Evolutionary conservation across 306 rosid species (phyloP), one percentile per base, ranked within the genome.

Genomic region (Fagus crenata): DNA sequence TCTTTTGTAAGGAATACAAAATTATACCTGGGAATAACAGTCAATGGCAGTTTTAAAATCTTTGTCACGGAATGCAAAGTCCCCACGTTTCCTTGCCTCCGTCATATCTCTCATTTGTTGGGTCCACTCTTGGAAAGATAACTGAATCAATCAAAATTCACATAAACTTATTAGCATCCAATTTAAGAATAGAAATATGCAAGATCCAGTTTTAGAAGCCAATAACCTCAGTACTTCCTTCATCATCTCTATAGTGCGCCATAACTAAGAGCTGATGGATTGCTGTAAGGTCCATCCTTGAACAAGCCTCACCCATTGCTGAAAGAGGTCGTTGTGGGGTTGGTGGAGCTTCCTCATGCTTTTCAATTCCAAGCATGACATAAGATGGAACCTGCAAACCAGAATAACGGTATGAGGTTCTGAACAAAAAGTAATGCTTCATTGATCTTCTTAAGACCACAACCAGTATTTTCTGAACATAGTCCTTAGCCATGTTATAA

Each of bases 41-140:
- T 95, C 99, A 15, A 92, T 88, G 72, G 99, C 99, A 70, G 89
- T 81, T 77, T 84, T 92, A 53, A 92, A 89, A 73, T 95, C 97
- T 73, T 89, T 92, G 84, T 92, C 97, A 68, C 97, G 96, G 77
- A 95, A 95, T 49, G 99, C 99, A 68, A 53, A 84, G 82, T 95
- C 97, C 53, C 99, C 99, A 4, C 97, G 96, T 84, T 90, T 95
- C 83, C 99, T 90, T 53, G 99, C 97, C 76, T 95, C 99, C 77
- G 89, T 84, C 93, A 89, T 92, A 80, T 95, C 97, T 87, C 96
- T 87, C 97, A 91, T 95, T 82, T 91, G 98, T 84, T 95, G 97
- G 67, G 99, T 95, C 99, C 99, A 95, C 88, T 95, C 99, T 91
- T 95, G 99, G 90, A 95, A 95, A 15, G 99, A 95, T 84, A 95